Percentiles rank a stretch among this genome's conserved stretches.
Conservation (phyloP, 2,329 filamentous ascomycete genomes). For the Neonectria neomacrospora region DNA sequence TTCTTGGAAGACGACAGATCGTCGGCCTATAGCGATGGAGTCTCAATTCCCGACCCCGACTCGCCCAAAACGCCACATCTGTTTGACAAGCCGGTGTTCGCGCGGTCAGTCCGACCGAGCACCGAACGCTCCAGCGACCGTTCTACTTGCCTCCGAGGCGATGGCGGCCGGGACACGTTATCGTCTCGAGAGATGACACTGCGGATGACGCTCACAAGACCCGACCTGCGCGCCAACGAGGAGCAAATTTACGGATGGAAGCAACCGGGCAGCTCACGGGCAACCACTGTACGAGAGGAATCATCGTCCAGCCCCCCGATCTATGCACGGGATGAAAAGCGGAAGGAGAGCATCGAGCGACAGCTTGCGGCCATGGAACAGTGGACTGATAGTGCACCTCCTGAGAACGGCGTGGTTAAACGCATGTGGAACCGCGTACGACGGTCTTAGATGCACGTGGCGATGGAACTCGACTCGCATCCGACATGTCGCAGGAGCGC, state of each 20-base stretch:
- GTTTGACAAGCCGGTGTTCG: conserved; percentile 52
- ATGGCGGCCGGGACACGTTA: conserved; percentile 63
- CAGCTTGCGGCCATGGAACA: conserved; percentile 66
- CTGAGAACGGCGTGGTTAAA: conserved; percentile 67
- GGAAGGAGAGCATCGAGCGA: conserved; percentile 65
- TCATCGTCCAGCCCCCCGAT: conserved; percentile 35
- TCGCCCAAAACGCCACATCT: conserved; percentile 68
- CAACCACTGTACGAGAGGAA: conserved; percentile 51
- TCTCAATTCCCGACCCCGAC: conserved; percentile 67
- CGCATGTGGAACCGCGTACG: conserved; percentile 73
- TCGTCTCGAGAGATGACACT: conserved; percentile 89
- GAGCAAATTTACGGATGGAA: conserved; percentile 79
- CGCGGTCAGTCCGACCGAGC: conserved; percentile 44
- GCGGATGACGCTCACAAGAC: conserved; percentile 92
- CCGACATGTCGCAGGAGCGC: background rate
- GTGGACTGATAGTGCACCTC: conserved; percentile 47
- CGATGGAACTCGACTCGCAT: background rate
- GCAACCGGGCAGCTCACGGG: conserved; percentile 53
- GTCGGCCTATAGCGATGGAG: conserved; percentile 66
- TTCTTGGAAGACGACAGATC: conserved; percentile 69
- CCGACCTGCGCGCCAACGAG: conserved; percentile 83
- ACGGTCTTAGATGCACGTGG: conserved; percentile 48
- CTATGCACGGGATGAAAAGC: conserved; percentile 48
- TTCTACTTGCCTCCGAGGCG: conserved; percentile 35
- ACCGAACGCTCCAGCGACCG: conserved; percentile 37